Conservation (phyloP, 441 rosid species). For the Mallotus repandus region DNA sequence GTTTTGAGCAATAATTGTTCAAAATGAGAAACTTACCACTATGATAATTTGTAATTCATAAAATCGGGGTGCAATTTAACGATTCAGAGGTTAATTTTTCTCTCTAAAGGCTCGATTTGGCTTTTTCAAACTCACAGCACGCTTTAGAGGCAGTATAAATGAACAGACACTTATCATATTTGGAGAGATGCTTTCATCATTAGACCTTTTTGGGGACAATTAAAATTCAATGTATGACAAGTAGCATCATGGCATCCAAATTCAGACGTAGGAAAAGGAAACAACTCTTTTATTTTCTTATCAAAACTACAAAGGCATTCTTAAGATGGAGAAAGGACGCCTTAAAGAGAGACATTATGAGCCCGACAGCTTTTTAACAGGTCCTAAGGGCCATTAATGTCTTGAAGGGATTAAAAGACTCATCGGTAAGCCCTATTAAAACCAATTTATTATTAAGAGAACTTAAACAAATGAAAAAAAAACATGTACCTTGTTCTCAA, state of each 20-base stretch:
- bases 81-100: too few relatives aligned
- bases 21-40: too few relatives aligned
- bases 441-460: neutral
- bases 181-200: too few relatives aligned
- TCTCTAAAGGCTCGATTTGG: too few relatives aligned
- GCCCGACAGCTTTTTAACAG: slow-evolving; percentile 30
- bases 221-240: too few relatives aligned
- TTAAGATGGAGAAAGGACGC: neutral
- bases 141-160: too few relatives aligned
- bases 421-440: neutral
- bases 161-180: too few relatives aligned
- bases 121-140: too few relatives aligned
- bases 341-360: neutral
- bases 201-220: too few relatives aligned
- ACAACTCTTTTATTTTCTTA: slow-evolving; percentile 15
- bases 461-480: neutral
- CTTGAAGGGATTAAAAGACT: slow-evolving; percentile 31
- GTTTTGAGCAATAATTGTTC: too few relatives aligned
- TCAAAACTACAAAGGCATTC: neutral
- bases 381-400: slow-evolving; percentile 68
- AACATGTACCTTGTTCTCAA: slow-evolving; percentile 66
- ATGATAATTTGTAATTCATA: too few relatives aligned
- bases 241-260: neutral
- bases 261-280: neutral
- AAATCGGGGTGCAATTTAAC: too few relatives aligned